Percentiles rank a stretch among this genome's conserved stretches.
phyloP scores from a whole-genome alignment of 257 asterid genomes.

The Ajuga chamaepitys region DNA sequence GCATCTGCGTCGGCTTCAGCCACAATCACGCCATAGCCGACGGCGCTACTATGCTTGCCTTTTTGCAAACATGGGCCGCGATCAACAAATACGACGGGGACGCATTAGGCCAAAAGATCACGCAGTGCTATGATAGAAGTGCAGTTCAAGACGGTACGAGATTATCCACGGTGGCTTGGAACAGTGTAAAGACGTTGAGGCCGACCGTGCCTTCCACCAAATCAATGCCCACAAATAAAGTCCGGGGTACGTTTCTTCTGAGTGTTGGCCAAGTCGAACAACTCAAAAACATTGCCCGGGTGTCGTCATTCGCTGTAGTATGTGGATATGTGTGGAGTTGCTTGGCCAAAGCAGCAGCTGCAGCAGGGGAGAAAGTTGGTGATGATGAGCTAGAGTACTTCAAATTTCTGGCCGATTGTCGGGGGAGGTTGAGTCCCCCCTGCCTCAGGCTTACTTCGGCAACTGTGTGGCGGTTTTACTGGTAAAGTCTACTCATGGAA shows the following conservation, averaged over 20 bases:
- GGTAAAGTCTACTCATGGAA: background rate
- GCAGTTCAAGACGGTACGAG: background rate
- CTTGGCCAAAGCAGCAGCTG: background rate
- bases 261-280: background rate
- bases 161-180: background rate
- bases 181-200: background rate
- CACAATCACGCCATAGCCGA: background rate
- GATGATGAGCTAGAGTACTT: slow-evolving; percentile 5
- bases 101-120: background rate
- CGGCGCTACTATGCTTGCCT: background rate
- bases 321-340: slow-evolving; percentile 4
- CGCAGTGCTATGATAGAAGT: background rate
- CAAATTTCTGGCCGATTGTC: background rate
- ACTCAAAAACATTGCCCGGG: background rate
- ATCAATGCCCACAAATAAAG: background rate
- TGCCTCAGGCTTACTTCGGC: background rate
- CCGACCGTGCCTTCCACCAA: background rate
- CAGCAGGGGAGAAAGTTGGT: background rate
- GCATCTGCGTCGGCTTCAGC: background rate
- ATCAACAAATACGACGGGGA: background rate
- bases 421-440: background rate
- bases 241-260: background rate
- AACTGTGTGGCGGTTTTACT: background rate
- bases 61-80: background rate
- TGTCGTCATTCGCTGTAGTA: background rate